Evolutionary conservation across 192 early-diverging fungal genomes (phyloP), one percentile per base, ranked within the genome.

Genomic region (Spinellus fusiger): DNA sequence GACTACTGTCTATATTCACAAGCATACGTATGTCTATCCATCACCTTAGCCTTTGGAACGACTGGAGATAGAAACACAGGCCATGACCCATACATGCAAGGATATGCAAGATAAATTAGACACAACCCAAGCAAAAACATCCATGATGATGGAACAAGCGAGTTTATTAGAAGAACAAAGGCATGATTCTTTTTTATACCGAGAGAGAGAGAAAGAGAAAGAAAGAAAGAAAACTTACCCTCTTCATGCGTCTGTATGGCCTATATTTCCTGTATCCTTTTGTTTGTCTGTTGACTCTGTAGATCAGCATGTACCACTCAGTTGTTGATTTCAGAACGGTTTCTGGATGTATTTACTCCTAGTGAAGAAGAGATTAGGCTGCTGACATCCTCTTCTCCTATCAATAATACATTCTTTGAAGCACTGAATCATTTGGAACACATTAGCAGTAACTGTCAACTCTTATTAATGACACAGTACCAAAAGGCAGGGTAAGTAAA

Each of bases 361-460:
- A 83, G 83, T 35, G 85, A 89, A 56, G 73, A 71, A 4, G 88
- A 92, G 54, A 74, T 89, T 28, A 64, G 62, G 6, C 69, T 80
- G 5, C 68, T 92, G 15, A 84, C 79, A 13, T 66, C 80, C 0
- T 65, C 67, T 18, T 50, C 72, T 20, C 68, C 69, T n/a, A 69
- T 89, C n/a, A 76, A 75, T 7, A 61, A 71, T 18, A 70, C 64
- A 4, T 93, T 91, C 59, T 93, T 93, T 77, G 78, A 83, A 8
- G 87, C 86, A 2, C 66, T 93, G 49, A 68, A 76, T 5, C 82
- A 82, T 37, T 61, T 90, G 20, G 80, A 86, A 55, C 76, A 84
- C 48, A 88, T 93, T 28, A 84, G 81, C 52, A 74, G 82, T 4
- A 86, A 91, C 62, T 90, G 89, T 70, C 79, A 86, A 66, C 70